phyloP scores from a whole-genome alignment of 2,329 filamentous ascomycete genomes.

The Alternaria sp. region DNA sequence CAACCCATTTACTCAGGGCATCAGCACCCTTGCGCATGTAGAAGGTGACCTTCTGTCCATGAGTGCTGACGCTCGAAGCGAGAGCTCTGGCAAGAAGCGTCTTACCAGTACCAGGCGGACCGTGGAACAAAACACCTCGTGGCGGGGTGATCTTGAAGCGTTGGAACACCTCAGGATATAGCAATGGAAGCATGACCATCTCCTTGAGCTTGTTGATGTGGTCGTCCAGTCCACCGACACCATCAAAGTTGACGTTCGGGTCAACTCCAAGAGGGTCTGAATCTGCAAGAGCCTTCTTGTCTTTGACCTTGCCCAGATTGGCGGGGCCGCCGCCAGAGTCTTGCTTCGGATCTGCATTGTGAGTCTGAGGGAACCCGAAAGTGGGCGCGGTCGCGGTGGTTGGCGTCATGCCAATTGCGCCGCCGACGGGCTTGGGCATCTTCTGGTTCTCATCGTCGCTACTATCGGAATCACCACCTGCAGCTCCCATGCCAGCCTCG shows the following conservation, averaged over 20 bases:
- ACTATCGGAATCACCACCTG: constrained; percentile 89
- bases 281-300: constrained; percentile 89
- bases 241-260: constrained; percentile 88
- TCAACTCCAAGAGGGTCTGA: constrained; percentile 94
- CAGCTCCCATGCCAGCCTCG: constrained; percentile 76
- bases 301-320: constrained; percentile 92
- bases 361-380: constrained; percentile 64
- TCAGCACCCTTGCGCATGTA: constrained; percentile 99
- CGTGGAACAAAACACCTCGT: constrained; percentile 93
- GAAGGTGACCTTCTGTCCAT: constrained; percentile 94
- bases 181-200: constrained; percentile 92
- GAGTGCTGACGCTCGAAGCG: constrained; percentile 86
- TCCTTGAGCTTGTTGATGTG: constrained; percentile 98
- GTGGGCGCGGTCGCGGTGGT: constrained; percentile 59
- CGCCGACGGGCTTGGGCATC: constrained; percentile 60
- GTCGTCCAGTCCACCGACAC: constrained; percentile 88
- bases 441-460: constrained; percentile 90
- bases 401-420: constrained; percentile 70
- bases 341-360: constrained; percentile 64
- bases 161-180: constrained; percentile 93
- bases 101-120: constrained; percentile 96
- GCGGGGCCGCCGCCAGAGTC: constrained; percentile 68
- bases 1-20: constrained; percentile 97
- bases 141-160: constrained; percentile 93
- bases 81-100: constrained; percentile 93